A percentile compares a stretch with the other conserved stretches of the same genome.
These are phyloP conservation scores for Colletotrichum limetticola DNA, from an alignment of 2,329 filamentous ascomycete genomes.

Conservation along the genomic window DNA sequence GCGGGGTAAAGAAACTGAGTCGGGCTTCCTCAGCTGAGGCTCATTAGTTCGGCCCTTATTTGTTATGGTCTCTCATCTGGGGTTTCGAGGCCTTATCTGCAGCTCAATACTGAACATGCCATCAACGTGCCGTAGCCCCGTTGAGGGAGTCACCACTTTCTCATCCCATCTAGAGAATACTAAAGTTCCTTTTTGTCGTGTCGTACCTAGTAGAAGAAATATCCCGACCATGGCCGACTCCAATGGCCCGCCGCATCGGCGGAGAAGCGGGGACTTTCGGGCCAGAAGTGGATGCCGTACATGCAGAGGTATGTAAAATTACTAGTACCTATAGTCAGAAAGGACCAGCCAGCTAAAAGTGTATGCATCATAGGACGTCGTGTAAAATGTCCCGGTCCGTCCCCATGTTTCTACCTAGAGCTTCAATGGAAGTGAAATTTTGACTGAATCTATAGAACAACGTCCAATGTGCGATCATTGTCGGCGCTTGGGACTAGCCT, in stretches of 20 bases:
- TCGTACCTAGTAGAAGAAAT: too few relatives aligned
- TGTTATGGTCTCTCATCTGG: not conserved
- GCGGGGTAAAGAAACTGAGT: not conserved
- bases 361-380: not conserved
- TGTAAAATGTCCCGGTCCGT: not conserved
- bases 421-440: not conserved
- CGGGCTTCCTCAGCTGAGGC: not conserved
- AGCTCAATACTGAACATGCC: too few relatives aligned
- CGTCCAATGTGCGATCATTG: not conserved
- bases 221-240: not conserved
- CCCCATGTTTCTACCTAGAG: not conserved
- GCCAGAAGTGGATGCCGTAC: not conserved
- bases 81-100: not conserved
- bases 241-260: not conserved
- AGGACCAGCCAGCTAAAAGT: not conserved
- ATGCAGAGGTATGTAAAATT: not conserved
- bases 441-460: not conserved
- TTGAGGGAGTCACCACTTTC: not conserved
- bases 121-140: not conserved
- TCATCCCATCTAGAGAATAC: not conserved
- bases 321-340: too few relatives aligned
- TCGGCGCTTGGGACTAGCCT: not conserved
- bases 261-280: not conserved
- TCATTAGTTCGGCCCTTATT: not conserved
- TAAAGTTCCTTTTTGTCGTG: fast-evolving